phyloP scores from a whole-genome alignment of 768 basidiomycete genomes.

The Tylopilus balloui region DNA sequence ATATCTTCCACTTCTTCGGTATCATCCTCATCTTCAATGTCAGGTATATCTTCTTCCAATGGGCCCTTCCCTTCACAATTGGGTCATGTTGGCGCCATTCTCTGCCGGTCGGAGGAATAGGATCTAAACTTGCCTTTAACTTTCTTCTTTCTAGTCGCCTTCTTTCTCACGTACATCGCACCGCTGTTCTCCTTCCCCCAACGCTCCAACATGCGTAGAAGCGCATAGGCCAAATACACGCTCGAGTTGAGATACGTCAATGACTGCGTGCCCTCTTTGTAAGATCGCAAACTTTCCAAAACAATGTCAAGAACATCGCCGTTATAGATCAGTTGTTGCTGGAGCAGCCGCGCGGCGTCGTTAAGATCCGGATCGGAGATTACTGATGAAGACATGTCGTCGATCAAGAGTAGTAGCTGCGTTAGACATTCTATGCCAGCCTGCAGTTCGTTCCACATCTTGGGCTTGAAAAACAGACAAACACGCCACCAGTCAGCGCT shows the following conservation, averaged over 20 bases:
- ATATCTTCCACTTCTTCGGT: constrained; percentile 58
- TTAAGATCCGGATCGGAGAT: constrained; percentile 41
- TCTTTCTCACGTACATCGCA: constrained; percentile 69
- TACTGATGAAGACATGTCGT: constrained; percentile 62
- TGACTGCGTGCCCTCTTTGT: constrained; percentile 76
- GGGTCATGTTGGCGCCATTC: constrained; percentile 8
- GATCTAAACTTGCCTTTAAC: constrained; percentile 40
- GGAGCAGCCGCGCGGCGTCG: constrained; percentile 77
- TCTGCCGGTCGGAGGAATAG: constrained; percentile 19
- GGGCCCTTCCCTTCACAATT: constrained; percentile 32
- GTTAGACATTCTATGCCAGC: constrained; percentile 93
- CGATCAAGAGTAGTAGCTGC: constrained; percentile 85
- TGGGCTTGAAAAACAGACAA: constrained; percentile 54
- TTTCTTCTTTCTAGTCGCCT: constrained; percentile 49
- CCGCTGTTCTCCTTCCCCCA: constrained; percentile 71
- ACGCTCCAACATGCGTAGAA: constrained; percentile 86
- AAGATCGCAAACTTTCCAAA: constrained; percentile 68
- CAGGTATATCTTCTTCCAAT: constrained; percentile 58
- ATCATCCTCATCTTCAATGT: constrained; percentile 62
- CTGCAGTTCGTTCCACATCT: constrained; percentile 90
- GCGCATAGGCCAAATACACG: constrained; percentile 75
- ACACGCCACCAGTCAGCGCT: constrained; percentile 10
- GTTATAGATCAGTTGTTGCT: constrained; percentile 91
- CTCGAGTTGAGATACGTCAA: constrained; percentile 84
- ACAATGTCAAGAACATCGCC: constrained; percentile 91